Base-by-base conservation (phyloP, 1,139 yeast genomes). In the Hansenula anomala region DNA sequence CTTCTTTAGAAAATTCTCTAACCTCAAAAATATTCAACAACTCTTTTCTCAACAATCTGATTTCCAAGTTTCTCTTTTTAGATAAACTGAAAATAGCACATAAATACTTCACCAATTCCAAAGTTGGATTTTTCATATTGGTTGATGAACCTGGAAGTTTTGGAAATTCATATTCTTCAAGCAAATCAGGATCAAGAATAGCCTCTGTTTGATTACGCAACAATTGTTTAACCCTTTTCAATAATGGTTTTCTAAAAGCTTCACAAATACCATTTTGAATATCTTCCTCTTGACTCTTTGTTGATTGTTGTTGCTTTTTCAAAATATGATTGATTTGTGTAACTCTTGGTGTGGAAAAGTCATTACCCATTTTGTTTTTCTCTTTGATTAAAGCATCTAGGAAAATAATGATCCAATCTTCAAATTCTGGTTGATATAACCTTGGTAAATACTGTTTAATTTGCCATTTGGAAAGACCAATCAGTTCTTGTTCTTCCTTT, bases 371-470 rank as follows among this genome's bases (percentile, higher is more conserved):
- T 7, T 45, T 45, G 15, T 63, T 62, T 54, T 86, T 85, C 36
- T 67, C 66, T 41, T 78, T 77, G 30, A 80, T 68, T 49, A 92
- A 67, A 3, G 85, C 68, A 55, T 87, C 94, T 51, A 90, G 62
- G 53, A 87, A 82, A 45, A 88, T 77, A 33, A 81, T 67, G 35
- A 87, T 65, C 96, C 97, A 92, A 51, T 83, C 94, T 39, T 81
- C 86, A 65, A 92, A 88, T 56, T 94, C 97, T 12, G 74, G 73
- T 51, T 80, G 92, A 45, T 83, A 75, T 18, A 88, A 73, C 1
- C 70, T 59, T 0, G 99, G 97, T 38, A 94, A 64, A 52, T 78
- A 88, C 28, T 76, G 67, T 46, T 78, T 77, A 26, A 94, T 70
- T 42, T 87, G 94, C 98, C 98, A 94, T 37, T 78, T 71, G 39